Percentiles rank a stretch among this genome's conserved stretches.
phyloP scores from a whole-genome alignment of 1,139 yeast genomes.

The Pichia norvegensis region DNA sequence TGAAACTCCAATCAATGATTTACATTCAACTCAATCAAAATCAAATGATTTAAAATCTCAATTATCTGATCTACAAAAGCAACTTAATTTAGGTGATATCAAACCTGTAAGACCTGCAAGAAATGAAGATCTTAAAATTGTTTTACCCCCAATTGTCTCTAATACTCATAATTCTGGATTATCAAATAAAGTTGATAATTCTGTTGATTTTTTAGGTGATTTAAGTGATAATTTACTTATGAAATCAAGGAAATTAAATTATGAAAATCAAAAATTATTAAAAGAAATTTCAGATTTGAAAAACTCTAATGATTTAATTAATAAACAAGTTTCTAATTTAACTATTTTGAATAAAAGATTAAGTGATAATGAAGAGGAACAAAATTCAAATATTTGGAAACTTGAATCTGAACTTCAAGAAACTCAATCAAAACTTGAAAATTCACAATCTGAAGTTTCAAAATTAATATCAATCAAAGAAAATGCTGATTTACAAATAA shows the following conservation, averaged over 20 bases:
- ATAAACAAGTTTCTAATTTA: constrained; percentile 33
- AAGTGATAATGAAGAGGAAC: constrained; percentile 30
- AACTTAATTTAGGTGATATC: constrained; percentile 20
- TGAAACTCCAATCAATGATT: constrained; percentile 6
- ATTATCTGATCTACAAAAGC: constrained; percentile 51
- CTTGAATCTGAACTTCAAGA: constrained; percentile 30
- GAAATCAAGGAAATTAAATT: constrained; percentile 73
- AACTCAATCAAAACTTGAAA: constrained; percentile 14
- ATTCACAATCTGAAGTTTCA: constrained; percentile 20
- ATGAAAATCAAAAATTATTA: constrained; percentile 53
- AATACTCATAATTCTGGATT: neutral
- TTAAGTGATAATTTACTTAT: constrained; percentile 69
- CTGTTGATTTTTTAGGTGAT: constrained; percentile 75
- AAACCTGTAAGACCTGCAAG: constrained; percentile 7
- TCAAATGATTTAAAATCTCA: constrained; percentile 48
- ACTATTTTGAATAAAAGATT: constrained; percentile 30
- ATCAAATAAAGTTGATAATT: constrained; percentile 24
- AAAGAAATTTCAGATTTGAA: constrained; percentile 35
- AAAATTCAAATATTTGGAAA: constrained; percentile 74
- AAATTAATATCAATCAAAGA: constrained; percentile 31
- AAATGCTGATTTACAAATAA: constrained; percentile 20
- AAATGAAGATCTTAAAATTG: constrained; percentile 23
- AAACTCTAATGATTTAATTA: constrained; percentile 25
- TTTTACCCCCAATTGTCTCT: constrained; percentile 17
- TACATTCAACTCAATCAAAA: constrained; percentile 8